Evolutionary conservation across 768 basidiomycete genomes (phyloP).

Genomic region (Pisolithus sp.): DNA sequence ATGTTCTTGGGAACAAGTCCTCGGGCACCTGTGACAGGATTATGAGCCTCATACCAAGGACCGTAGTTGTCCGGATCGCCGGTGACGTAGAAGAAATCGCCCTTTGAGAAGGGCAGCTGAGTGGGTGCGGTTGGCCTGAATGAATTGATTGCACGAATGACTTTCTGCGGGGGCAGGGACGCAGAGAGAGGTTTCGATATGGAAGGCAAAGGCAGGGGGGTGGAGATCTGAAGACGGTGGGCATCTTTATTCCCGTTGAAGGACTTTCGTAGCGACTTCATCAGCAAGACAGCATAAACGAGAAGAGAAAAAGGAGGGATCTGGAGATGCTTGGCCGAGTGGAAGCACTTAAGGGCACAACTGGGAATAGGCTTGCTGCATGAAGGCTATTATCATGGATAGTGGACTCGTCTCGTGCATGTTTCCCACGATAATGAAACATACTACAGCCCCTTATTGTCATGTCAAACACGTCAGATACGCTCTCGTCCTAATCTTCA

Average conservation of each 20-base stretch:
- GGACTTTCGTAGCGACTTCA: constrained; percentile 83
- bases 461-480: no score
- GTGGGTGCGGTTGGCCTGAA: constrained; percentile 71
- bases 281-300: constrained; percentile 29
- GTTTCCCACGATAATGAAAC: no score
- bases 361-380: constrained; percentile 3
- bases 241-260: constrained; percentile 61
- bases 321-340: background rate
- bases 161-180: constrained; percentile 85
- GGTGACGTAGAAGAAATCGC: constrained; percentile 97
- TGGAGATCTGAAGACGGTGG: constrained; percentile 58
- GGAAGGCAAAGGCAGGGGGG: constrained; percentile 57
- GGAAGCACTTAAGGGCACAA: constrained; percentile 11
- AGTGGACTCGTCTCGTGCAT: no score
- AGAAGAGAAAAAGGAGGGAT: background rate
- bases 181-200: constrained; percentile 66
- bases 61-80: constrained; percentile 55
- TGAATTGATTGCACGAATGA: constrained; percentile 75
- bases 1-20: constrained; percentile 82
- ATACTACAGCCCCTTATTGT: no score
- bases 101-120: constrained; percentile 84
- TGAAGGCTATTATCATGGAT: no score
- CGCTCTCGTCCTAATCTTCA: no score
- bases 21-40: constrained; percentile 84
- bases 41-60: constrained; percentile 90